Evolutionary conservation across 345 rosid species (phyloP).

Genomic region (Eucalyptus regnans): DNA sequence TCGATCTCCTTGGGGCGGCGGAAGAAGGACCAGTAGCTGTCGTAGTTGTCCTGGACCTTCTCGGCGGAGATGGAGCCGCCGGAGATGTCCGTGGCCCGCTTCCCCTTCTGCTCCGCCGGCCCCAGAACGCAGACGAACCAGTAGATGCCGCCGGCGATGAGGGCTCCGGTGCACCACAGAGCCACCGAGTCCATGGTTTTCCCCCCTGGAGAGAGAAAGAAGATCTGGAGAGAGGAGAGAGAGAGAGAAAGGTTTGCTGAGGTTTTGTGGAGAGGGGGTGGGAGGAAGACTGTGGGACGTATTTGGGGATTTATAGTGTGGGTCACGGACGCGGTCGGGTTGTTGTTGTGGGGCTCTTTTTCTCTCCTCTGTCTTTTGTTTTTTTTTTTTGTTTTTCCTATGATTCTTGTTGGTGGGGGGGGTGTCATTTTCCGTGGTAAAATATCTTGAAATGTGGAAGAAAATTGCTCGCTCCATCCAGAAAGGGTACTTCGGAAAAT

Average conservation of each 20-base stretch:
- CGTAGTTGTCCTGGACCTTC: constrained; percentile 66
- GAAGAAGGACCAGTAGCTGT: constrained; percentile 81
- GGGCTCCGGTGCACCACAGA: constrained; percentile 59
- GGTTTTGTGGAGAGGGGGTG: not conserved
- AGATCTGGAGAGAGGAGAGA: not conserved
- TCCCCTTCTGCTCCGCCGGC: constrained; percentile 80
- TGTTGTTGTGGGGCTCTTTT: not conserved
- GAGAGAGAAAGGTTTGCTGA: not conserved
- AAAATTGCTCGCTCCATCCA: not conserved
- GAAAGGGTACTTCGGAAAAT: not conserved
- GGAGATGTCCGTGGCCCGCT: constrained; percentile 62
- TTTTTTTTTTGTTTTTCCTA: no score
- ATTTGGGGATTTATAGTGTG: not conserved
- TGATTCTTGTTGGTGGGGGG: not conserved
- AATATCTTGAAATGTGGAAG: not conserved
- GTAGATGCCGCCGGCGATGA: constrained; percentile 61
- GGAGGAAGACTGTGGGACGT: not conserved
- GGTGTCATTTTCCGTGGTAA: not conserved
- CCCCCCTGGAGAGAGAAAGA: not conserved
- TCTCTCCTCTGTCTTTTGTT: not conserved
- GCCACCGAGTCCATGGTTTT: constrained; percentile 39
- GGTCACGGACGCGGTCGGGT: not conserved
- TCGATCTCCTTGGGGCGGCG: constrained; percentile 83
- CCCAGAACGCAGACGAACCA: constrained; percentile 87
- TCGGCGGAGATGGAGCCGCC: constrained; percentile 94